Evolutionary conservation across 768 basidiomycete species (phyloP).

Genomic region (Cystoderma amianthinum): DNA sequence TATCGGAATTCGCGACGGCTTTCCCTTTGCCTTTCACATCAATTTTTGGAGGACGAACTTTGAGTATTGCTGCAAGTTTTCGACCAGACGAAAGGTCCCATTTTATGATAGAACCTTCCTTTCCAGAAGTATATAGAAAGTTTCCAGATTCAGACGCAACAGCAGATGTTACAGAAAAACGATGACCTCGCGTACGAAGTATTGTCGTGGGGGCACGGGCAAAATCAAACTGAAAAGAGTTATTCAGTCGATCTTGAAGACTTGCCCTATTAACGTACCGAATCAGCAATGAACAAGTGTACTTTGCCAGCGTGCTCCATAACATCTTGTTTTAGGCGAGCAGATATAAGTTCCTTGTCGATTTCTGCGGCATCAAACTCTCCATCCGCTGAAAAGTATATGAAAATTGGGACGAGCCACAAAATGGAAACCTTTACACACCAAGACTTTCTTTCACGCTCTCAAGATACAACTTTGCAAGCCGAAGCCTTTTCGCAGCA

Average conservation of each 20-base stretch:
- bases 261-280: conserved; percentile 33
- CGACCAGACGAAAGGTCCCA: conserved; percentile 71
- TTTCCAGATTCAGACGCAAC: conserved; percentile 66
- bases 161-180: conserved; percentile 77
- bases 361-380: conserved; percentile 95
- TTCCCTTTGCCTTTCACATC: conserved; percentile 57
- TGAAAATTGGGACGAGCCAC: not conserved
- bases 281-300: conserved; percentile 73
- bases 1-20: conserved; percentile 27
- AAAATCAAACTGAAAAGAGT: conserved; percentile 47
- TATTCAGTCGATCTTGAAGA: not conserved
- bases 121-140: conserved; percentile 83
- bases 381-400: conserved; percentile 53
- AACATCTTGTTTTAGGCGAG: conserved; percentile 89
- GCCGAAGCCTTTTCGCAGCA: conserved; percentile 83
- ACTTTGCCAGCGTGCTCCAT: conserved; percentile 85
- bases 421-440: conserved; percentile 21
- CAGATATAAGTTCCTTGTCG: conserved; percentile 87
- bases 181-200: conserved; percentile 66
- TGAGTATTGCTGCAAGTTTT: conserved; percentile 52
- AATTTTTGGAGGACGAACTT: conserved; percentile 28
- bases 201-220: conserved; percentile 33
- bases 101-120: conserved; percentile 86
- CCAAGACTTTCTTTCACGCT: conserved; percentile 73
- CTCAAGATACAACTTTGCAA: conserved; percentile 88